Evolutionary conservation across 768 basidiomycete genomes (phyloP).

Genomic region (Termitomyces sp.): DNA sequence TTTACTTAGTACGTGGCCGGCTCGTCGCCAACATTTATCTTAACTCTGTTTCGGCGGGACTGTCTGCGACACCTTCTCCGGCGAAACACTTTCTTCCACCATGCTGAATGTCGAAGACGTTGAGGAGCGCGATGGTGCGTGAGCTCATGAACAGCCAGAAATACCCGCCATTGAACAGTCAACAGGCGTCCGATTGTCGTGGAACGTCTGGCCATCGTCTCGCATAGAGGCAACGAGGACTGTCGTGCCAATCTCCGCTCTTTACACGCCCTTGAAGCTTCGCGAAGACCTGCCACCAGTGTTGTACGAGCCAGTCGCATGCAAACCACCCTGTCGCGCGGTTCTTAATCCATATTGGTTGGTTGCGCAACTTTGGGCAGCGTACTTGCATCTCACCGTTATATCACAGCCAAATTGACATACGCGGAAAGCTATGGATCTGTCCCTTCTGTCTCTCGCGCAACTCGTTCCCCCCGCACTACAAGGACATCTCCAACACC

Average conservation of each 20-base stretch:
- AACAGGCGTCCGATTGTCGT: constrained; percentile 87
- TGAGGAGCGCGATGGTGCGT: constrained; percentile 90
- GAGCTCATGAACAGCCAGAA: not conserved
- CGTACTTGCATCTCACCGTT: not conserved
- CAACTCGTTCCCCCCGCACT: constrained; percentile 96
- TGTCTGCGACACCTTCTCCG: constrained; percentile 36
- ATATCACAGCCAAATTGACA: constrained; percentile 87
- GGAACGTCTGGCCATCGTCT: constrained; percentile 99
- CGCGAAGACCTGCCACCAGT: constrained; percentile 94
- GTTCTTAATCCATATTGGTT: constrained; percentile 98
- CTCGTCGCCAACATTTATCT: constrained; percentile 12
- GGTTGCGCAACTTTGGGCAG: constrained; percentile 16
- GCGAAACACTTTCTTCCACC: constrained; percentile 19
- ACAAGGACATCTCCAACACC: constrained; percentile 96
- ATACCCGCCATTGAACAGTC: not conserved
- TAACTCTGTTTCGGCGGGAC: constrained; percentile 21
- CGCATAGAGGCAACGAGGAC: constrained; percentile 97
- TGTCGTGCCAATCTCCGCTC: constrained; percentile 96
- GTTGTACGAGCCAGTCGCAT: constrained; percentile 96
- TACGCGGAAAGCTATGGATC: constrained; percentile 98
- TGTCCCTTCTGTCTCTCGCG: constrained; percentile 97
- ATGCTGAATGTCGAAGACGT: constrained; percentile 94
- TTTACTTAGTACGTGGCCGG: constrained; percentile 29
- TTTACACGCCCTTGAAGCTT: constrained; percentile 93
- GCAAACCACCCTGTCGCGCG: constrained; percentile 96